Base-by-base conservation (phyloP, 2,329 filamentous ascomycete genomes). In the Chaetomium sp. region DNA sequence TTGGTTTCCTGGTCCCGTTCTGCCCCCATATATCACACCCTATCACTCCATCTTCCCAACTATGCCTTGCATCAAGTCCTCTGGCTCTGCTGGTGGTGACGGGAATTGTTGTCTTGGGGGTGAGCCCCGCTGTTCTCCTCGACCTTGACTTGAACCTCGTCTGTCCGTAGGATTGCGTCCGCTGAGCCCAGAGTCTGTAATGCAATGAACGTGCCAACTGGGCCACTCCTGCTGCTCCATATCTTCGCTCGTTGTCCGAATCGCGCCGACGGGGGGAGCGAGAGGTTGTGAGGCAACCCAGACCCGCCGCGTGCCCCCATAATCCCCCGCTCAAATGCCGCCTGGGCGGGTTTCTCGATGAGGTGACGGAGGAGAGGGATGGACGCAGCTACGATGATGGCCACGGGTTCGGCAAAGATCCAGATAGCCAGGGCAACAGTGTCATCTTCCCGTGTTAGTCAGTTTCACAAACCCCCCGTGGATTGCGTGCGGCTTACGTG, bases 241-340 rank as follows among this genome's bases (percentile, higher is more conserved):
- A n/a, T 23, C 12, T 5, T 27, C 19, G 54, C 12, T n/a, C 9
- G 12, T 4, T 31, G 54, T 5, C 19, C 25, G 9, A 23, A 21
- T 2, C 12, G 9, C 13, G 53, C 10, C 29, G 53, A 8, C 21
- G 33, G 6, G 10, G 54, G 19, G 54, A 31, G 19, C 8, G 50
- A 10, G 16, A 31, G 7, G 27, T n/a, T 29, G 13, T 4, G 54
- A 29, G 35, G n/a, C 7, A 45, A 4, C 2, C 35, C 10, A n/a
- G 23, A 25, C 13, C 33, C 33, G 6, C 23, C 7, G 7, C 21
- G 21, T 7, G 7, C 5, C 5, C 12, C 33, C 21, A 21, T 31
- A 3, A 31, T 7, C 9, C 27, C 35, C 5, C 16, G 13, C 23
- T 57, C n/a, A 29, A 25, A 13, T 68, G 88, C 88, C 5, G 78